Base-by-base conservation (phyloP, 2,329 filamentous ascomycete genomes). In the Trichoderma polysporum region DNA sequence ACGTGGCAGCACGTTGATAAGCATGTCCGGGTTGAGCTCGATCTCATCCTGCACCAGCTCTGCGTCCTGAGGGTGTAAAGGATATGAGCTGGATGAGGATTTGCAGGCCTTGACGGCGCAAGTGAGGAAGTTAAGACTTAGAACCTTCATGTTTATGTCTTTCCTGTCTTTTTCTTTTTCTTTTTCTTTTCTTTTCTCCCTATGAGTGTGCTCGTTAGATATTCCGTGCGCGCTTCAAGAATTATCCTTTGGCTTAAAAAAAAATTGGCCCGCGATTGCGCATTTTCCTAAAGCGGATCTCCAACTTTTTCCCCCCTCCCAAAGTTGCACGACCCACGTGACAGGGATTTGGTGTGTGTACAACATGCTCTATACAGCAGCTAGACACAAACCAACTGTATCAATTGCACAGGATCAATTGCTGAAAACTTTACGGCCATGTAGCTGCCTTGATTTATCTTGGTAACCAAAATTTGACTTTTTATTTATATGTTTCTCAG, bases 31-130 rank as follows among this genome's bases (percentile, higher is more conserved):
- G 79, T 97, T 96, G 75, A 95, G 79, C 64, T 94, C 92, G 69
- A 94, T 82, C 70, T 96, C 92, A 73, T 96, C 92, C 74, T 93
- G 89, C 72, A 94, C 93, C 27, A 99, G 89, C 78, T 97, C 93
- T 61, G 92, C 94, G 74, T 98, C 93, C 74, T 90, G 90, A 66
- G 95, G 94, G 78, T 98, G 95, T 17, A 99, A 86, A 2, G 95
- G 95, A 76, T 96, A 98, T 27, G 93, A 92, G 61, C 86, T 82
- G 6, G 90, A 84, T 35, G 90, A 89, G 66, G 88, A 86, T 81
- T 96, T 97, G 90, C 95, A 99, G 66, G 91, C 85, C 84, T 97
- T 98, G 77, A 96, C 91, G 69, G 95, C 94, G 84, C 95, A 99
- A 74, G 93, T 95, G 71, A 98, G 84, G 80, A 99, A 99, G 81